Percentiles rank a stretch among this genome's conserved stretches.
These are phyloP conservation scores for Pythium monospermum DNA, from an alignment of 352 stramenopile genomes.

Conservation along the genomic window DNA sequence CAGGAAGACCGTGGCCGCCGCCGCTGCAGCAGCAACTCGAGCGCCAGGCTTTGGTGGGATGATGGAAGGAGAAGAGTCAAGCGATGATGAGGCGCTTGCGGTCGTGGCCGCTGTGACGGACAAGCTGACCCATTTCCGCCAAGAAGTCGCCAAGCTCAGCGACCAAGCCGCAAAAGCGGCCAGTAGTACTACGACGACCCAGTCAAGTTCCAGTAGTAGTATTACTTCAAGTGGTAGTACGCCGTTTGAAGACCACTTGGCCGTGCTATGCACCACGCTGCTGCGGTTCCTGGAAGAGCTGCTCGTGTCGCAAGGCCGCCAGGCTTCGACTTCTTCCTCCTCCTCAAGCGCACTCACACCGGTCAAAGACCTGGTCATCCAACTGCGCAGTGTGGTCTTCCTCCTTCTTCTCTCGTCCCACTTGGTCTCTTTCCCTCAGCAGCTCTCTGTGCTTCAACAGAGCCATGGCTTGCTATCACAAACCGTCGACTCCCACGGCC, in stretches of 20 bases:
- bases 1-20: conserved; percentile 9
- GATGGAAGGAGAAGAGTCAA: conserved; percentile 11
- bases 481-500: conserved; percentile 37
- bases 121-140: conserved; percentile 30
- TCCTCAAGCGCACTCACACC: conserved; percentile 1
- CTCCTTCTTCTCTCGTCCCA: conserved; percentile 41
- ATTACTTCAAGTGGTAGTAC: not conserved
- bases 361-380: conserved; percentile 52
- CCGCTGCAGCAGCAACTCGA: no score
- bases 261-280: conserved; percentile 16
- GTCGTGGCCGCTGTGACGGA: conserved; percentile 29
- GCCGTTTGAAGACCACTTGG: conserved; percentile 22
- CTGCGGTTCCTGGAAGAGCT: conserved; percentile 18
- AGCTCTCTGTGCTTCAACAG: conserved; percentile 28
- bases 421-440: conserved; percentile 30
- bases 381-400: conserved; percentile 49
- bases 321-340: no score
- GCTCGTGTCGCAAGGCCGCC: conserved; percentile 15
- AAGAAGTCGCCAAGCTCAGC: conserved; percentile 48
- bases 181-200: not conserved
- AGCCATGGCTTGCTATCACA: conserved; percentile 27
- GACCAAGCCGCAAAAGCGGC: conserved; percentile 33
- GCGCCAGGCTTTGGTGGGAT: no score
- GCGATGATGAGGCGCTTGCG: conserved; percentile 12
- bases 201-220: not conserved